Percentiles rank a stretch among this genome's conserved stretches.
These are phyloP conservation scores for Parietichytrium sp. DNA, from an alignment of 108 stramenopile species.

Conservation along the genomic window DNA sequence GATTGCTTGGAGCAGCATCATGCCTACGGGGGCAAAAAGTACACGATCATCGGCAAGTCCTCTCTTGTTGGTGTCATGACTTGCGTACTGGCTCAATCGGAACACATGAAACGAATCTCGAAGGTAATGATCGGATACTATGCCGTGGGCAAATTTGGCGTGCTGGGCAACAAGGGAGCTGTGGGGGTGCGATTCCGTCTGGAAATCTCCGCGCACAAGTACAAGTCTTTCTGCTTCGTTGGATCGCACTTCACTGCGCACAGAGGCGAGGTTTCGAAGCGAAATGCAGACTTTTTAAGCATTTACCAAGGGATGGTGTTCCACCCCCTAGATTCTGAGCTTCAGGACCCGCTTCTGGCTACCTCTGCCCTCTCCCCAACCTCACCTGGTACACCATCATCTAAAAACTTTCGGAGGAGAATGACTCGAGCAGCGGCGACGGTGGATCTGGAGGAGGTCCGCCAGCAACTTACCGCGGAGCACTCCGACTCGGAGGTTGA, in stretches of 20 bases:
- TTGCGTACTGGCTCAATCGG: background rate
- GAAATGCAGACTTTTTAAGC: background rate
- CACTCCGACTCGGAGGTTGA: too few species aligned
- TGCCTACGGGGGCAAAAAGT: background rate
- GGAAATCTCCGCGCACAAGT: background rate
- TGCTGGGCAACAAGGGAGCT: conserved; percentile 26
- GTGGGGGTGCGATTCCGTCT: conserved; percentile 9
- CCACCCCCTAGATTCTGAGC: background rate
- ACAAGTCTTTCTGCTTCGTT: conserved; percentile 3
- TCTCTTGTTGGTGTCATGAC: conserved; percentile 31
- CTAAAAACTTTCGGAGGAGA: too few species aligned
- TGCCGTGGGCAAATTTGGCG: background rate
- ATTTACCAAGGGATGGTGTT: background rate
- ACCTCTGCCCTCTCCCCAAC: too few species aligned
- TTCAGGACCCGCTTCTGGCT: too few species aligned
- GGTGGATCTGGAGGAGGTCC: too few species aligned
- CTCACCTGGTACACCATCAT: too few species aligned
- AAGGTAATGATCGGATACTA: background rate
- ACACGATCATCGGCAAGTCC: background rate
- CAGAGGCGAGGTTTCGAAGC: background rate
- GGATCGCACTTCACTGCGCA: background rate
- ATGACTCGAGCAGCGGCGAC: too few species aligned
- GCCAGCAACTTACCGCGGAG: too few species aligned
- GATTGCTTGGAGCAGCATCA: background rate
- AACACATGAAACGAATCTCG: background rate